phyloP scores from a whole-genome alignment of 768 basidiomycete species.

The Lanmaoa rubissima region DNA sequence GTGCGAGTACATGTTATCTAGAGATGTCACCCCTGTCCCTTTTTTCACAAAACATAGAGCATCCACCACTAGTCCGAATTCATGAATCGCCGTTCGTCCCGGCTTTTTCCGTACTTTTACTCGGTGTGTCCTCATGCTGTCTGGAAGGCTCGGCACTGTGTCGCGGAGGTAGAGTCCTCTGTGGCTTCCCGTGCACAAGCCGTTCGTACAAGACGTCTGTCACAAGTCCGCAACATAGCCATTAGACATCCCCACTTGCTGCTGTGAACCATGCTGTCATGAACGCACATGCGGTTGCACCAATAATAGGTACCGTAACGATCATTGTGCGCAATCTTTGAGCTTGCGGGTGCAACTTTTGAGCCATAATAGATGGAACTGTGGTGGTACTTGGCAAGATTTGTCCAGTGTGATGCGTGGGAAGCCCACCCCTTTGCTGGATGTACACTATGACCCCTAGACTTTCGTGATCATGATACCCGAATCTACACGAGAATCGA shows the following conservation, averaged over 20 bases:
- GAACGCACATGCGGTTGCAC: constrained; percentile 57
- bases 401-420: background rate
- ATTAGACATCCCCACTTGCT: constrained; percentile 8
- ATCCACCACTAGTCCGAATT: constrained; percentile 5
- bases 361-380: constrained; percentile 18
- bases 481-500: no score
- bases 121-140: constrained; percentile 9
- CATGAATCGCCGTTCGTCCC: constrained; percentile 12
- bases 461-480: no score
- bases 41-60: constrained; percentile 11
- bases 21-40: constrained; percentile 14
- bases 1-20: constrained; percentile 20
- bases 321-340: constrained; percentile 53
- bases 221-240: background rate
- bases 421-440: background rate
- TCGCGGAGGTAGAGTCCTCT: constrained; percentile 36
- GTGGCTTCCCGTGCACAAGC: constrained; percentile 51
- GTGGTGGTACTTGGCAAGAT: background rate
- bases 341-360: constrained; percentile 43
- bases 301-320: constrained; percentile 62
- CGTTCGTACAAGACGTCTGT: constrained; percentile 69
- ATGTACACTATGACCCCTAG: no score
- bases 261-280: background rate
- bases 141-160: constrained; percentile 1
- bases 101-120: constrained; percentile 17